Evolutionary conservation across 2,329 filamentous ascomycete genomes (phyloP), one percentile per base, ranked within the genome.

Genomic region (Biscogniauxia sp.): DNA sequence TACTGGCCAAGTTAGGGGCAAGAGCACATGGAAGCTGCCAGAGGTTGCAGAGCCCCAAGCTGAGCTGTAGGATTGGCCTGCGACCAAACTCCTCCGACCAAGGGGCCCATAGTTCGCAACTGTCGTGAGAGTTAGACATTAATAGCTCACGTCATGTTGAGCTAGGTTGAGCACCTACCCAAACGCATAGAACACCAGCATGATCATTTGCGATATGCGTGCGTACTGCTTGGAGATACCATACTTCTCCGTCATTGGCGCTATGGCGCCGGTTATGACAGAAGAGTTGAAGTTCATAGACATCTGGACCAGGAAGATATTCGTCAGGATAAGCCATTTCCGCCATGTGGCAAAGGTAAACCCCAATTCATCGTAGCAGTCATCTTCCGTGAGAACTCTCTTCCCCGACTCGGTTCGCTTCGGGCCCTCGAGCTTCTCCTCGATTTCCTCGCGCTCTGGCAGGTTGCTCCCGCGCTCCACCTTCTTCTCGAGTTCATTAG

Each of bases 241-340:
- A 55, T 79, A 81, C 19, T 79, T 68, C 56, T 80, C 73, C 9
- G 71, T 66, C 23, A 82, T 73, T 25, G 70, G 71, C 3, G 62
- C 63, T 20, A 82, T 72, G 7, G 78, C 80, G 62, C 82, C 80
- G 49, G 77, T 74, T 63, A 78, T 82, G 61, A 81, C 74, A 20
- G 77, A 76, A 0, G 80, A 78, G 66, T 83, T 83, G 70, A 79
- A 79, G 70, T 83, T 83, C 79, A 84, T 83, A 23, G 78, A 80
- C 45, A 79, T 76, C 60, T 82, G 79, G 19, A 82, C 77, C 60
- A 75, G 68, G 72, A 81, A 81, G 68, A 82, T 79, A 59, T 77
- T 74, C 49, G 72, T 71, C 25, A 83, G 75, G 58, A 82, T 78
- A 60, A 73, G 70, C 80, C 81, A 84, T 69, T 83, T 83, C 64